Conservation (phyloP, 2,329 filamentous ascomycete species). For the Stylonectria norvegica region DNA sequence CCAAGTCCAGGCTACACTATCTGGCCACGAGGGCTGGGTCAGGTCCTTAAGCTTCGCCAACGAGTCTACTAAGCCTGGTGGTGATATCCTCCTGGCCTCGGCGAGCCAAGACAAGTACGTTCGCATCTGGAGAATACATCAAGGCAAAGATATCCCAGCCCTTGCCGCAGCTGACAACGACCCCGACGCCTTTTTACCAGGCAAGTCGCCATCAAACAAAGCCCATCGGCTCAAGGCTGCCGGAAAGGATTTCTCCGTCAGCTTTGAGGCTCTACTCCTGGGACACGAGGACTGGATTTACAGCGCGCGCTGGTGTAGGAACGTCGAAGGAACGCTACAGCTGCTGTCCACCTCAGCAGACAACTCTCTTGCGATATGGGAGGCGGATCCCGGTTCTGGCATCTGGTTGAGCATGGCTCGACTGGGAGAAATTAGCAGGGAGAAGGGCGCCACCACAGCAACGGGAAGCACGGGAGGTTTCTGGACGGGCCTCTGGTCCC, state of each 20-base stretch:
- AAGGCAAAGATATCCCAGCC: slow-evolving; percentile 61
- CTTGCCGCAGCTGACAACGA: slow-evolving; percentile 54
- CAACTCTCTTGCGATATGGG: slow-evolving; percentile 92
- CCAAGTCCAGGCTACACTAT: slow-evolving; percentile 69
- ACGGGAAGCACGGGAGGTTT: slow-evolving; percentile 95
- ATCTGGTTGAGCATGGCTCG: slow-evolving; percentile 86
- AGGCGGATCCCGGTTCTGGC: slow-evolving; percentile 75
- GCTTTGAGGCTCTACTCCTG: slow-evolving; percentile 88
- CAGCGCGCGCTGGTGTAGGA: slow-evolving; percentile 70
- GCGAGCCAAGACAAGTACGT: slow-evolving; percentile 98
- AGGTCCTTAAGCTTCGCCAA: slow-evolving; percentile 75
- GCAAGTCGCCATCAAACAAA: slow-evolving; percentile 83
- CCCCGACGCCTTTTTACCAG: slow-evolving; percentile 58
- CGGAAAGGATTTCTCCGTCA: slow-evolving; percentile 68
- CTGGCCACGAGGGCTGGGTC: slow-evolving; percentile 94
- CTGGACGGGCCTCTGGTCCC: slow-evolving; percentile 93
- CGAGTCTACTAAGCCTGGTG: slow-evolving; percentile 51
- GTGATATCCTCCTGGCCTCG: slow-evolving; percentile 80
- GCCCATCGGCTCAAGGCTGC: slow-evolving; percentile 68
- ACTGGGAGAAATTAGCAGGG: slow-evolving; percentile 87
- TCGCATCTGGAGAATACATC: slow-evolving; percentile 82
- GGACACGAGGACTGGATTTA: slow-evolving; percentile 99
- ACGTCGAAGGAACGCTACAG: slow-evolving; percentile 54
- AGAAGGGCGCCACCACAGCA: slow-evolving; percentile 93
- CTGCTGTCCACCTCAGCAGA: slow-evolving; percentile 90